Base-by-base conservation (phyloP, 352 stramenopile species). In the Phytophthora pluvialis region DNA sequence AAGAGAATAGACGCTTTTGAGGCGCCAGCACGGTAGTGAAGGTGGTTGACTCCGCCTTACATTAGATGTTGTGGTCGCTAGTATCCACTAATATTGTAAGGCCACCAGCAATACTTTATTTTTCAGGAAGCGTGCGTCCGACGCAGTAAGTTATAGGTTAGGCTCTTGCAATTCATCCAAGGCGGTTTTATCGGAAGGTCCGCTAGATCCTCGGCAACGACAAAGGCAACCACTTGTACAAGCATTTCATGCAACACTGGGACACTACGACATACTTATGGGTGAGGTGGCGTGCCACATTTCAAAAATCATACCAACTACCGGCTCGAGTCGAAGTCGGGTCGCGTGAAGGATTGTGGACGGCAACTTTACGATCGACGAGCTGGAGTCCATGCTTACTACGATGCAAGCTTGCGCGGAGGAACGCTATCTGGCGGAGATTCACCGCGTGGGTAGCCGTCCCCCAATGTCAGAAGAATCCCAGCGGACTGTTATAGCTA, bases 301-400 rank as follows among this genome's bases (percentile, higher is more conserved):
- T 18, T 54, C 5, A 51, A 36, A 5, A 64, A 60, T n/a, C 32
- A 59, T 28, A 59, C 60, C 1, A 63, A 63, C 45, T 59, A 69
- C 21, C 39, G 40, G 0, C 28, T 61, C 0, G 50, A 67, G 7
- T 57, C 49, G 4, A 57, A 67, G 44, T 61, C 43, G 50, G 48
- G 42, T 0, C 39, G 53, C 2, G 18, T 67, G 1, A 67, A 67
- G 44, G 10, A 21, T 50, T 1, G 39, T 61, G 1, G 53, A 54
- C 4, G 39, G 28, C 5, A 32, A 29, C 9, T 42, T 52, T 11
- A 53, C 38, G 3, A 66, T 66, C 2, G 58, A 59, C 18, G 49
- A 50, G n/a, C 32, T 62, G 8, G 12, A 56, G 1, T 46, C 60
- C 5, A 51, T 45, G 16, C 33, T 57, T 0, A 57, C 52, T n/a